Evolutionary conservation across 345 rosid species (phyloP).

Genomic region (Salix purpurea): DNA sequence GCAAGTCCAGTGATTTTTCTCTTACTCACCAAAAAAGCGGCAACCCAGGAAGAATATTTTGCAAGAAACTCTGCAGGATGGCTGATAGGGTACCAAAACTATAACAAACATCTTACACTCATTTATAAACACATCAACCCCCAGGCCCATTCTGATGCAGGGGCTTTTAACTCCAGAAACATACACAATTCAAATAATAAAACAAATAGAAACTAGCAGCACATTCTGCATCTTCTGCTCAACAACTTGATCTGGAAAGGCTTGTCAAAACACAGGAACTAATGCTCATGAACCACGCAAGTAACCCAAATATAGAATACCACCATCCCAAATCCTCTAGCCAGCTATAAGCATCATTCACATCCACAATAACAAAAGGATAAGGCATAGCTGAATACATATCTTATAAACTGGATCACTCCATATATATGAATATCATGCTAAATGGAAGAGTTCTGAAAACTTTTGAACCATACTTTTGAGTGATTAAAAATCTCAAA

Average conservation of each 20-base stretch:
- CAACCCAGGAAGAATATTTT: slow-evolving; percentile 54
- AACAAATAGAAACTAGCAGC: slow-evolving; percentile 28
- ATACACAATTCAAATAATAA: slow-evolving; percentile 28
- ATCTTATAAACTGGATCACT: background rate
- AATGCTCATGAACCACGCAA: slow-evolving; percentile 33
- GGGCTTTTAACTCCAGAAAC: slow-evolving; percentile 45
- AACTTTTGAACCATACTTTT: background rate
- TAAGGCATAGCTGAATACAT: background rate
- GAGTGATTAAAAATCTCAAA: background rate
- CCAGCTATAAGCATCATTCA: slow-evolving; percentile 20
- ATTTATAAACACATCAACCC: slow-evolving; percentile 54
- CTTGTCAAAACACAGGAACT: slow-evolving; percentile 25
- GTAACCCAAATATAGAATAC: slow-evolving; percentile 9
- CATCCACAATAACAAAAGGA: background rate
- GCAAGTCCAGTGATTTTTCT: slow-evolving; percentile 35
- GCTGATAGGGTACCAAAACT: slow-evolving; percentile 59
- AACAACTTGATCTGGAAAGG: slow-evolving; percentile 31
- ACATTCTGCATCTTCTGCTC: slow-evolving; percentile 26
- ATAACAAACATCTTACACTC: slow-evolving; percentile 50
- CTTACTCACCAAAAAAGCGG: slow-evolving; percentile 73
- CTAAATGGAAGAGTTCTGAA: background rate
- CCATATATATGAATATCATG: background rate
- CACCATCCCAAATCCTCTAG: slow-evolving; percentile 25
- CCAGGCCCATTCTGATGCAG: slow-evolving; percentile 58
- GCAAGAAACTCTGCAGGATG: slow-evolving; percentile 68